A percentile compares a stretch with the other conserved stretches of the same genome.
Conservation (phyloP, 2,329 filamentous ascomycete species). For the Gaeumannomyces sp. region DNA sequence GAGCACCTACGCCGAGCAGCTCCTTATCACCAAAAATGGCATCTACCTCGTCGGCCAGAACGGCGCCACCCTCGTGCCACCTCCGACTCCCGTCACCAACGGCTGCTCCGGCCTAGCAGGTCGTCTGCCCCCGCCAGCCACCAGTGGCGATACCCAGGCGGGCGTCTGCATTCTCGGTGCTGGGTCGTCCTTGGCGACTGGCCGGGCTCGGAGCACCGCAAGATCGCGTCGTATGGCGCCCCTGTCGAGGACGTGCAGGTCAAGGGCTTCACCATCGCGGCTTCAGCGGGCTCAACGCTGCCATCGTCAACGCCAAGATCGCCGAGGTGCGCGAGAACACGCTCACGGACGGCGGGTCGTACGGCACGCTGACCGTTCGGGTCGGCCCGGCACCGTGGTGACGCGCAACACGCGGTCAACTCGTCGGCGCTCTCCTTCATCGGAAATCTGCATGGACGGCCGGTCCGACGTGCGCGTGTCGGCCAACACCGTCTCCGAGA, state of each 20-base stretch:
- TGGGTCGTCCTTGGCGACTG: conserved; percentile 21
- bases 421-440: conserved; percentile 19
- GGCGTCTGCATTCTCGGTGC: conserved; percentile 30
- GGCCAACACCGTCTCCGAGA: conserved; percentile 25
- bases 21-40: conserved; percentile 27
- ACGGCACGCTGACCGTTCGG: conserved; percentile 31
- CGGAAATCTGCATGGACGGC: conserved; percentile 31
- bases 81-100: conserved; percentile 18
- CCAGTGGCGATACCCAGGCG: conserved; percentile 13
- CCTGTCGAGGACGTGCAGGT: conserved; percentile 25
- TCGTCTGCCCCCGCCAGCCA: background rate
- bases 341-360: conserved; percentile 22
- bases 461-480: conserved; percentile 21
- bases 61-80: conserved; percentile 22
- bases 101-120: conserved; percentile 26
- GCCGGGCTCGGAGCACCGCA: conserved; percentile 23
- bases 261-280: conserved; percentile 26
- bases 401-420: conserved; percentile 23
- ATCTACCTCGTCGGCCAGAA: conserved; percentile 25
- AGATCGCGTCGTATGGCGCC: conserved; percentile 20
- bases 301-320: conserved; percentile 27
- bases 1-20: conserved; percentile 28
- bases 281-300: conserved; percentile 30
- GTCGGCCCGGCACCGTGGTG: conserved; percentile 24
- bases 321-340: conserved; percentile 22